Base-by-base conservation (phyloP, 352 stramenopile species). In the Phytopythium cucurbitacearum region DNA sequence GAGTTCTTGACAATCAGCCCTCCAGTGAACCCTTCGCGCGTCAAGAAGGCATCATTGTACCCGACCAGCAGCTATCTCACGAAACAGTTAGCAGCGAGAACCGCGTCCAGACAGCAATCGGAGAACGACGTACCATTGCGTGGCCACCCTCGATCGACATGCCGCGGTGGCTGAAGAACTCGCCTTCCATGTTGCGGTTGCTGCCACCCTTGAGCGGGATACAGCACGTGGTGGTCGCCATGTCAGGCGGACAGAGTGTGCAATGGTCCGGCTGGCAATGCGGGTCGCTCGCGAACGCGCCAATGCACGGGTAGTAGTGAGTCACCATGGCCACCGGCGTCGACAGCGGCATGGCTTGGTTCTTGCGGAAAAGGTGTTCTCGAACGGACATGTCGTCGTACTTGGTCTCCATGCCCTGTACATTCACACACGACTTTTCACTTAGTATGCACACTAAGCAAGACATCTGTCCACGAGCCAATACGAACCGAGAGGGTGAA, bases 141-240 rank as follows among this genome's bases (percentile, higher is more conserved):
- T 90, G 82, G 7, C 82, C 79, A 46, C 77, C 79, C 63, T 90
- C 82, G 51, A 90, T 89, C 13, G 77, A 88, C 75, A 90, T 90
- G 6, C 79, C 76, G 36, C 72, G 76, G 54, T 90, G 79, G 47
- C 73, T 87, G 63, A 89, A 89, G 62, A 89, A 92, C 52, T 92
- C 82, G 40, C 79, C 82, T 55, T 92, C 79, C 79, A 92, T 90
- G 65, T 92, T 92, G 51, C 73, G 76, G 48, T 87, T 90, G 57
- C 60, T 72, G 5, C 82, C 73, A 42, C 76, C 77, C 43, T 80
- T 85, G 13, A 89, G 59, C 8, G 81, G 79, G 41, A 92, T 68
- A 47, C 81, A 92, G 53, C 81, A 92, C n/a, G 77, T 90, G 8
- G 81, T 90, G 40, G 79, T 86, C 12, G 75, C 62, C 73, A 92